Conservation (phyloP, 257 asterid species). For the Penstemon newberryi region DNA sequence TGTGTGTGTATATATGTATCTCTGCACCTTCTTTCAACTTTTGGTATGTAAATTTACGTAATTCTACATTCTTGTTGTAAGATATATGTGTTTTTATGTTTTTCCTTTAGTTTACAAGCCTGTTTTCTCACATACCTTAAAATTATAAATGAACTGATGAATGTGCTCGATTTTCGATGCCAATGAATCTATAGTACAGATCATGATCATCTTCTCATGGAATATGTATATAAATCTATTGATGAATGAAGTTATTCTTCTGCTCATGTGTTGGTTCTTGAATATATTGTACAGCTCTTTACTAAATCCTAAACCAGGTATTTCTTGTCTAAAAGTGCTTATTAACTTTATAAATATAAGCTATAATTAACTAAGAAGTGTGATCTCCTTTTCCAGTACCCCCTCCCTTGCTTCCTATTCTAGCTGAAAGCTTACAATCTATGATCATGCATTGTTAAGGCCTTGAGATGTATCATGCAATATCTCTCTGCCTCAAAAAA, state of each 20-base stretch:
- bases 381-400: slow-evolving; percentile 40
- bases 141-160: background rate
- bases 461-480: slow-evolving; percentile 42
- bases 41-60: background rate
- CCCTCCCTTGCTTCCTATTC: slow-evolving; percentile 47
- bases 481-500: slow-evolving; percentile 50
- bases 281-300: slow-evolving; percentile 40
- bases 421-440: slow-evolving; percentile 43
- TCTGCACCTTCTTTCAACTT: background rate
- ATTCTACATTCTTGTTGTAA: background rate
- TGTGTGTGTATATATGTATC: background rate
- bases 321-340: slow-evolving; percentile 44
- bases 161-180: background rate
- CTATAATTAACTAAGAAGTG: slow-evolving; percentile 40
- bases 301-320: slow-evolving; percentile 48
- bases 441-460: slow-evolving; percentile 40
- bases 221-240: slow-evolving; percentile 9
- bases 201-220: background rate
- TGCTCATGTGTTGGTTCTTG: slow-evolving; percentile 32
- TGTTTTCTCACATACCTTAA: background rate
- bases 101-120: too few species aligned
- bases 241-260: slow-evolving; percentile 28
- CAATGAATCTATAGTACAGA: background rate
- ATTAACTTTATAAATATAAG: slow-evolving; percentile 44
- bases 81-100: too few species aligned